These are phyloP conservation scores for Chlorella sp. DNA, from an alignment of 139 green algal species.

Conservation along the genomic window DNA sequence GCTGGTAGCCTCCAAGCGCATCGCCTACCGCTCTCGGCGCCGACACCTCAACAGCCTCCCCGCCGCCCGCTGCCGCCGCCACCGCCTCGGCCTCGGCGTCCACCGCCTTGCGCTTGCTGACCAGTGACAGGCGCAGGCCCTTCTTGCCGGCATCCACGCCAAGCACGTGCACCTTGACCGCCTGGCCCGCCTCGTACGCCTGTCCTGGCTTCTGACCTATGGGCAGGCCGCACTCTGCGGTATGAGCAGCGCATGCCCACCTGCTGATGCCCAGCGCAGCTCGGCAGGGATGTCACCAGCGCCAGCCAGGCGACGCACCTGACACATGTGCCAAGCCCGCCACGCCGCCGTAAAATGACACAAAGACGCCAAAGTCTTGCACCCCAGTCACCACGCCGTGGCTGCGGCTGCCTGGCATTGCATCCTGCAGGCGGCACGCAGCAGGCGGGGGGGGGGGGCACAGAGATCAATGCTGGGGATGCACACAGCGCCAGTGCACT, in stretches of 20 bases:
- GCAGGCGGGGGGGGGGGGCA: not conserved
- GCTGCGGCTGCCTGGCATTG: slow-evolving; percentile 57
- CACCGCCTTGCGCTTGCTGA: slow-evolving; percentile 11
- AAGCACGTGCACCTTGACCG: slow-evolving; percentile 54
- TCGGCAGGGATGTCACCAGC: no score
- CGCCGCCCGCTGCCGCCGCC: not conserved
- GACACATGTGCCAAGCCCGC: no score
- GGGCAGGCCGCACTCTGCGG: slow-evolving; percentile 68
- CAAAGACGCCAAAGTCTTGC: slow-evolving; percentile 82
- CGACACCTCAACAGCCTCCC: not conserved
- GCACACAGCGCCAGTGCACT: not conserved
- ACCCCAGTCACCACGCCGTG: slow-evolving; percentile 88
- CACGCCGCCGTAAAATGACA: slow-evolving; percentile 84
- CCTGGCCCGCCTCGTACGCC: slow-evolving; percentile 64
- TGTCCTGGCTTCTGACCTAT: slow-evolving; percentile 53
- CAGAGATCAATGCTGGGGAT: not conserved
- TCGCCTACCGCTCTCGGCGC: not conserved
- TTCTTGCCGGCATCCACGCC: slow-evolving; percentile 35
- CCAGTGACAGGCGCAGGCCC: slow-evolving; percentile 55
- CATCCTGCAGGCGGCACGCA: slow-evolving; percentile 38
- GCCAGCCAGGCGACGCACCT: no score
- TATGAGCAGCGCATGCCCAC: no score
- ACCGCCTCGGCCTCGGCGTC: not conserved
- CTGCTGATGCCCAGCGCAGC: no score
- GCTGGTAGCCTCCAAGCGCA: slow-evolving; percentile 47